Base-by-base conservation (phyloP, 176 grass and related monocot genomes). In the Musa itinerans region DNA sequence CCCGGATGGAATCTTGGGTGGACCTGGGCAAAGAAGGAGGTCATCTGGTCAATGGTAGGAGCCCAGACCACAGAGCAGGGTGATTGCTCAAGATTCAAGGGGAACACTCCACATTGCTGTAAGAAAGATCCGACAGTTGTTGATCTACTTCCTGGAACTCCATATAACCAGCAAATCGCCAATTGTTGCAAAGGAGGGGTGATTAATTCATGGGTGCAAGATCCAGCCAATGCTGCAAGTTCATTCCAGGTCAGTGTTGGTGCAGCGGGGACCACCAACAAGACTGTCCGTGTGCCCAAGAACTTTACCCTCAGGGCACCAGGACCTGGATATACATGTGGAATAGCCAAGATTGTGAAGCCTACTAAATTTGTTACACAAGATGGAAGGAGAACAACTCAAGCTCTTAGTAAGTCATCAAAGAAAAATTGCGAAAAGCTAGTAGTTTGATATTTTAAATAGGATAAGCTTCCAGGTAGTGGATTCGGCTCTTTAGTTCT, bases 141-240 rank as follows among this genome's bases (percentile, higher is more conserved):
- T 49, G 73, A 62, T n/a, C 29, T 75, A 20, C 57, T 76, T 48
- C 74, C 74, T 50, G 74, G 56, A 61, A 50, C 56, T 17, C 74
- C 55, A 48, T 76, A 63, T 12, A 63, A 63, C 50, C 29, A 49
- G 74, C 74, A 76, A 61, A 76, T 63, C 50, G 74, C 74, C 54
- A 76, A 63, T 49, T 76, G 74, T 19, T 76, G 74, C 74, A 76
- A 76, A 62, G 74, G 74, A 76, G 74, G 56, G 27, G 74, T 76
- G 7, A 50, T 76, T 76, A 61, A 59, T 19, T 76, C 74, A 34
- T 76, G 74, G 74, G 56, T 10, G 48, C 74, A 76, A 27, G 55
- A 76, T 76, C 74, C 74, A 49, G 54, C 74, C 7, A 50, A 61
- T 50, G 74, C 17, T 22, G 74, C 56, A 13, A 62, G 55, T 49